Base-by-base conservation (phyloP, 2,329 filamentous ascomycete species). In the Leptodontidium sp. region DNA sequence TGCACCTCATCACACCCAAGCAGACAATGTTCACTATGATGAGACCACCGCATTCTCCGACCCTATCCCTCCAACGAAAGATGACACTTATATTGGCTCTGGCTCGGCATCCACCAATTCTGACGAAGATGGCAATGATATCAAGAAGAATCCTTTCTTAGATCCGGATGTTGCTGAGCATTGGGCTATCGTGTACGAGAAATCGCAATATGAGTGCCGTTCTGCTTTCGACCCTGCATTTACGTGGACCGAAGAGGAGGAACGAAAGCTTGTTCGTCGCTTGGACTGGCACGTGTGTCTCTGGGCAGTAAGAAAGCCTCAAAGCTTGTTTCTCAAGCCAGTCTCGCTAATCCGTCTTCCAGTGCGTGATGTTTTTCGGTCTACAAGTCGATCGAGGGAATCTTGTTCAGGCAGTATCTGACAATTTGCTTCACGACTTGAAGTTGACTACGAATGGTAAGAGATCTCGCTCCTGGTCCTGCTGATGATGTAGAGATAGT, bases 301-400 rank as follows among this genome's bases (percentile, higher is more conserved):
- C 8, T 74, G 72, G 70, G 74, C 72, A 58, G 70, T 75, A 69
- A 69, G 66, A 5, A 21, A 43, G 17, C 26, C 32, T 43, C 53
- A 29, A 61, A 67, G 15, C n/a, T 52, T 50, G 3, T 61, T 1
- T 35, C 26, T 57, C 21, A 50, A 26, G 8, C n/a, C 17, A 12
- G 47, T 50, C n/a, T 50, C 47, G 47, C 47, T 50, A 17, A 26
- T 24, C 1, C 9, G 1, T 50, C 3, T 12, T 35, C n/a, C 49
- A 63, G 47, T 88, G 86, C 67, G 70, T 88, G 43, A 89, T 88
- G 77, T 90, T 90, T 76, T 88, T 89, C 69, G 85, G 84, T 2
- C 81, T 90, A 4, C 85, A 90, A 71, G 80, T 89, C 38, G 87
- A 90, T 77, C 81, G 88, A 38, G 84, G 85, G 38, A 90, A 90